These are phyloP conservation scores for Monsonia emarginata DNA, from an alignment of 441 rosid genomes.

Conservation along the genomic window DNA sequence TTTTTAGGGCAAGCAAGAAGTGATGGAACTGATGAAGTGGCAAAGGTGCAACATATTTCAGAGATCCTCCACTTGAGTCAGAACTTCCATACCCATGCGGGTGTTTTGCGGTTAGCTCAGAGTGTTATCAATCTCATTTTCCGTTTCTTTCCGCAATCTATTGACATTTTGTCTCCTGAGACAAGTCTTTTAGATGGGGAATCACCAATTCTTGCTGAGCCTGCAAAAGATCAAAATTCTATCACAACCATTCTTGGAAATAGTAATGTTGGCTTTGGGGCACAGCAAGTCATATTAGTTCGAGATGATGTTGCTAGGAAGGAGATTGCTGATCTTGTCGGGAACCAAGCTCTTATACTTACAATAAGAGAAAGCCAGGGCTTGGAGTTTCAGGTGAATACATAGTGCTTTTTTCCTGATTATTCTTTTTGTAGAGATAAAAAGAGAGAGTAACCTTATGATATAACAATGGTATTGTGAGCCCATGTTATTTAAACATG, in stretches of 20 bases:
- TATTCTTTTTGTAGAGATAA: too few species aligned
- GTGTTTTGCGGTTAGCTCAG: conserved; percentile 40
- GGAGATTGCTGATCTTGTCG: conserved; percentile 28
- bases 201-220: conserved; percentile 35
- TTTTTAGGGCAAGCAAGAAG: conserved; percentile 25
- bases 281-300: conserved; percentile 46
- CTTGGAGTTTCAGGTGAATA: conserved; percentile 48
- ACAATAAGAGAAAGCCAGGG: conserved; percentile 49
- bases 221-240: conserved; percentile 27
- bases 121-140: conserved; percentile 42
- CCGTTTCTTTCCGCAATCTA: conserved; percentile 28
- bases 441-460: too few species aligned
- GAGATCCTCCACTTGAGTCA: conserved; percentile 34
- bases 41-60: conserved; percentile 32
- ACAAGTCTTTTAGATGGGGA: conserved; percentile 38
- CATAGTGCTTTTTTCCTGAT: not conserved
- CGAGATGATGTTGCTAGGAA: conserved; percentile 32
- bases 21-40: conserved; percentile 10
- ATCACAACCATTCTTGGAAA: conserved; percentile 31
- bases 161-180: conserved; percentile 33
- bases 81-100: conserved; percentile 50
- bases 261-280: conserved; percentile 37
- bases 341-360: conserved; percentile 44
- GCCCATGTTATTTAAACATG: not conserved
- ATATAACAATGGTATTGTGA: not conserved